Conservation (phyloP, 345 rosid species). For the Rhodamnia argentea region DNA sequence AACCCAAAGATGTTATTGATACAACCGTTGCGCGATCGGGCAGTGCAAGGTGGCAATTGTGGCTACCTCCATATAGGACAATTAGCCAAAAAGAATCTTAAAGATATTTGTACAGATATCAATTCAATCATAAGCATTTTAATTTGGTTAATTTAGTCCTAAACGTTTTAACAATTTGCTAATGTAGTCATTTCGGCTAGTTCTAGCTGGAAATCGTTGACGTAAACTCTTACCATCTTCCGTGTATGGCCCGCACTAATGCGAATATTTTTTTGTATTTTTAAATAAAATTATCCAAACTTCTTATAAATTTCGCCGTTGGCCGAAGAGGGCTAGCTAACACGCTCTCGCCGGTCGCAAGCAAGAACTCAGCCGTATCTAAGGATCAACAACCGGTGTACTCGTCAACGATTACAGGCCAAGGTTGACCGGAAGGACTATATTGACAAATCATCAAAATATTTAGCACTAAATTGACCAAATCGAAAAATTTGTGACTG, state of each 20-base stretch:
- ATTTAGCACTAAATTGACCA: fast-evolving
- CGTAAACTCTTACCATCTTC: fast-evolving
- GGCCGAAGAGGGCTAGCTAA: neutral
- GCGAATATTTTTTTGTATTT: too few relatives aligned
- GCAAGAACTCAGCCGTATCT: fast-evolving
- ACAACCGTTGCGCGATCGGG: fast-evolving
- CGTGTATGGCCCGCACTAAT: fast-evolving
- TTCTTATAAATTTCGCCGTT: neutral
- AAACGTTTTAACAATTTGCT: fast-evolving
- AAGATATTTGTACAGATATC: fast-evolving
- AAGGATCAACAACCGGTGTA: fast-evolving
- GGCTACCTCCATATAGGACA: neutral
- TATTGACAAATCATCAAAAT: fast-evolving
- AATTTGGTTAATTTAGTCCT: neutral
- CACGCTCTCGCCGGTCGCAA: fast-evolving
- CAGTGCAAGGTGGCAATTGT: neutral
- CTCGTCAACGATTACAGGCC: neutral
- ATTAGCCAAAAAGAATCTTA: neutral
- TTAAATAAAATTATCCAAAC: too few relatives aligned
- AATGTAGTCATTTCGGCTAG: fast-evolving
- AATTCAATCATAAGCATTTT: neutral
- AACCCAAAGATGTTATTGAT: neutral
- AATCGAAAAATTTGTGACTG: fast-evolving
- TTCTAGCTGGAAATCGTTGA: fast-evolving
- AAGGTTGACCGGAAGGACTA: fast-evolving